Conservation (phyloP, 2,329 filamentous ascomycete species). For the Paecilomyces fulvus region DNA sequence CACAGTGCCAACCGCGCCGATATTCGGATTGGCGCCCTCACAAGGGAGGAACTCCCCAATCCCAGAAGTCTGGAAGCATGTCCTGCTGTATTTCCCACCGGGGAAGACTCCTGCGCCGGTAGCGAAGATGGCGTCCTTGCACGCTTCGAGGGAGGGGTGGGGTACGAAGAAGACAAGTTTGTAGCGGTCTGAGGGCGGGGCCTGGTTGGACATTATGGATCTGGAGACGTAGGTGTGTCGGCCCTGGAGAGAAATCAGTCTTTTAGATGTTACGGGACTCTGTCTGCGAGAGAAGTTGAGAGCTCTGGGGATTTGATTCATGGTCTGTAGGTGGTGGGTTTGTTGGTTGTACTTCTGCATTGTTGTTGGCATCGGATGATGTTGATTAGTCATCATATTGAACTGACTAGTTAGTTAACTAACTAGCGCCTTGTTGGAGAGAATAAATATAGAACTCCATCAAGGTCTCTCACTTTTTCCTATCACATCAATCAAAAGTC, state of each 20-base stretch:
- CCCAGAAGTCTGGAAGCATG: constrained; percentile 32
- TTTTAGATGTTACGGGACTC: neutral
- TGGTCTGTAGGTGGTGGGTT: neutral
- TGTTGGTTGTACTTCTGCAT: neutral
- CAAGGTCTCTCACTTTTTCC: too few species aligned
- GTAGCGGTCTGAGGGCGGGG: constrained; percentile 20
- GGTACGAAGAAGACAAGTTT: constrained; percentile 40
- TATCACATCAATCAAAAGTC: too few species aligned
- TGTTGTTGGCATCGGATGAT: neutral
- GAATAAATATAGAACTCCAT: too few species aligned
- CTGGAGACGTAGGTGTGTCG: neutral
- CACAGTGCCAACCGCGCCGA: constrained; percentile 30
- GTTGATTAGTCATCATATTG: neutral
- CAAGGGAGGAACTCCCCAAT: constrained; percentile 35
- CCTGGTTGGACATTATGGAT: neutral
- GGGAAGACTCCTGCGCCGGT: constrained; percentile 36
- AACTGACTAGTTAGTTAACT: too few species aligned
- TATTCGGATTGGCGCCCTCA: constrained; percentile 31
- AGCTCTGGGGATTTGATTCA: neutral
- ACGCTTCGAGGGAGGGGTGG: constrained; percentile 26
- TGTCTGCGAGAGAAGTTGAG: neutral
- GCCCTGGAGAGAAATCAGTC: neutral
- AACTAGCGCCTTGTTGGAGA: too few species aligned
- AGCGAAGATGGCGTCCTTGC: constrained; percentile 35
- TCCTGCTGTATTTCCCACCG: constrained; percentile 31